Evolutionary conservation across 2,329 filamentous ascomycete genomes (phyloP), one percentile per base, ranked within the genome.

Genomic region (Elsinoe perseae): DNA sequence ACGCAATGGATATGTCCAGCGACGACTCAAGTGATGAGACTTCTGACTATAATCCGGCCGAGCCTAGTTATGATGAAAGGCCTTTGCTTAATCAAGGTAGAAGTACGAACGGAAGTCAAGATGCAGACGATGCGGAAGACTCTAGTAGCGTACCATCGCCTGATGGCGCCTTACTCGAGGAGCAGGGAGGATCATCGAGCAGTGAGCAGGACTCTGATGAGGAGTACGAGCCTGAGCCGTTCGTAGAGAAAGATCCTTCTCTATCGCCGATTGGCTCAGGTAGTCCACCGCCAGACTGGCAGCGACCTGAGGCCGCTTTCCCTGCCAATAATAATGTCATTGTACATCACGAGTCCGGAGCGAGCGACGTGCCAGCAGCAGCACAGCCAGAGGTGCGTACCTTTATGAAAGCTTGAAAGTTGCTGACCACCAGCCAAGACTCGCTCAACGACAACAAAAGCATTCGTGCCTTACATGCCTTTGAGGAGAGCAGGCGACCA

Each of bases 1-100:
- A 42, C 8, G 34, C 52, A 12, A 56, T 56, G 54, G 54, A 56
- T 27, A 46, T 56, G 12, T 56, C 54, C n/a, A 56, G 54, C 25
- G 54, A 56, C 23, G n/a, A 43, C 18, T 25, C 54, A 8, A 14
- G 4, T 16, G 43, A 48, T 25, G 18, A 5, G 21, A 10, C 14
- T 7, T 16, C 43, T 9, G 14, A 27, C 18, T 20, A 48, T 9
- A 18, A 20, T 5, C 16, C 38, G 4, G 38, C 38, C 10, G 38
- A 8, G 9, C 10, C 32, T 3, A 9, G n/a, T 14, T 3, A 14
- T 14, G 32, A 3, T 36, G 32, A 36, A 3, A 14, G 9, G 12
- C n/a, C 32, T 14, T 4, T 14, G 32, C 9, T 12, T 43, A 7
- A 10, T 43, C n/a, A 43, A 8, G 38, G 21, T 8, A 12, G 12